phyloP scores from a whole-genome alignment of 1,139 yeast genomes.

The Geotrichum reessii region DNA sequence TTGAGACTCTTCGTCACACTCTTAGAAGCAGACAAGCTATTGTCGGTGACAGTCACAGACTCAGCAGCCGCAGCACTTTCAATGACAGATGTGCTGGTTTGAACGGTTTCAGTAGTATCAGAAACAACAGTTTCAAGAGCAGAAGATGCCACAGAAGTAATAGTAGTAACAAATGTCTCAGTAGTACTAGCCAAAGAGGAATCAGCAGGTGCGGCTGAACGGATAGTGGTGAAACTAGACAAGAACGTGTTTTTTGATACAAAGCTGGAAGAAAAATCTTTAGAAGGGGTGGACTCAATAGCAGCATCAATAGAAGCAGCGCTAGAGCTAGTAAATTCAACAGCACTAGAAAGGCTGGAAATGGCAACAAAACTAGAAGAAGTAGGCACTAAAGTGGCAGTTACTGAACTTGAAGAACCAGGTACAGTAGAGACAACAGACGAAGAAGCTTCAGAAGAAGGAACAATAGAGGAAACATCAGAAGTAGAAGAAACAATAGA shows the following conservation, averaged over 20 bases:
- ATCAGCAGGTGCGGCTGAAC: slow-evolving; percentile 11
- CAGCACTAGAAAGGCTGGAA: background rate
- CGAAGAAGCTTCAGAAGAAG: background rate
- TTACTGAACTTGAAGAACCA: too few relatives aligned
- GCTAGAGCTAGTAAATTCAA: background rate
- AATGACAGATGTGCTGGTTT: background rate
- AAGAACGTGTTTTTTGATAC: slow-evolving; percentile 22
- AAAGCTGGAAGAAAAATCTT: slow-evolving; percentile 20
- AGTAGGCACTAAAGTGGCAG: slow-evolving; percentile 5
- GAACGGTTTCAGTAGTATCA: slow-evolving; percentile 12
- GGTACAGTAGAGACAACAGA: slow-evolving; percentile 1
- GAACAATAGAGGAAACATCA: background rate
- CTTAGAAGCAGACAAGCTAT: slow-evolving; percentile 2
- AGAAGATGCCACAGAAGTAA: slow-evolving; percentile 10
- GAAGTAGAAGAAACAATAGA: background rate
- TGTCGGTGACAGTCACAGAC: slow-evolving; percentile 18
- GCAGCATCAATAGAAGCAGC: background rate
- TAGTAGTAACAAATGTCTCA: slow-evolving; percentile 15
- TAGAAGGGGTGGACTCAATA: slow-evolving; percentile 15
- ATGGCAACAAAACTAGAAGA: background rate
- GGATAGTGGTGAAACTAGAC: slow-evolving; percentile 16
- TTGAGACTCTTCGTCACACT: background rate
- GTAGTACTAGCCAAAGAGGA: slow-evolving; percentile 14
- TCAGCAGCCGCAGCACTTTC: slow-evolving; percentile 19
- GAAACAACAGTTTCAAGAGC: background rate